Base-by-base conservation (phyloP, 2,329 filamentous ascomycete genomes). In the Pyrenochaeta sp. region DNA sequence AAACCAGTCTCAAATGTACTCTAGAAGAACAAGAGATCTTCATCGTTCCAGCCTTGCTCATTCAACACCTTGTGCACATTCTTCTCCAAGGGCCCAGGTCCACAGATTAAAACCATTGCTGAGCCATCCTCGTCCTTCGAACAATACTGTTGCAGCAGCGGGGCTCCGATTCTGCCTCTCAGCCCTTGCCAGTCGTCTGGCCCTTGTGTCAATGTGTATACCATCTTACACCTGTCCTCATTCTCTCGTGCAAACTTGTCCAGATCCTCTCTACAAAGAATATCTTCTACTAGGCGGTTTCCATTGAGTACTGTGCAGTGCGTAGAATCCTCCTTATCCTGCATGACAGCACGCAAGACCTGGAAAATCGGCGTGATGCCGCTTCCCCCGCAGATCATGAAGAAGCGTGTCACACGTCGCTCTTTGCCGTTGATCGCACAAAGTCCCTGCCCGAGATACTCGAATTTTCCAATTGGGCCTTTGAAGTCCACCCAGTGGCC, bases 281-380 rank as follows among this genome's bases (percentile, higher is more conserved):
- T 96, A 70, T 97, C 93, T 58, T 89, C 87, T 47, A 91, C 85
- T 6, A 81, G 69, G 11, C 91, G 80, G 66, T 97, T 97, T 0
- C 92, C 91, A 66, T 96, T 83, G 0, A 97, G 78, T 0, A 97
- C 82, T 1, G 89, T 77, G 67, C 91, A 96, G 2, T 73, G 77
- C 0, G 90, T 95, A 7, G 74, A 61, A 67, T 94, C 90, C 0
- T 79, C 71, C 1, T 71, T 63, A 58, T 94, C 86, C 40, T 83
- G 80, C 73, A 92, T 83, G 0, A 96, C 85, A 0, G 90, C 89
- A 6, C 90, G 82, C 46, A 96, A 79, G 2, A 96, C 90, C 68
- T 95, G 90, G 71, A 88, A 95, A 59, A 97, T 90, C 0, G 93
- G 93, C n/a, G 93, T 97, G 67, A 97, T 90, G 0, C 93, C 93